Conservation (phyloP, 768 basidiomycete genomes). For the Rubroboletus satanas region DNA sequence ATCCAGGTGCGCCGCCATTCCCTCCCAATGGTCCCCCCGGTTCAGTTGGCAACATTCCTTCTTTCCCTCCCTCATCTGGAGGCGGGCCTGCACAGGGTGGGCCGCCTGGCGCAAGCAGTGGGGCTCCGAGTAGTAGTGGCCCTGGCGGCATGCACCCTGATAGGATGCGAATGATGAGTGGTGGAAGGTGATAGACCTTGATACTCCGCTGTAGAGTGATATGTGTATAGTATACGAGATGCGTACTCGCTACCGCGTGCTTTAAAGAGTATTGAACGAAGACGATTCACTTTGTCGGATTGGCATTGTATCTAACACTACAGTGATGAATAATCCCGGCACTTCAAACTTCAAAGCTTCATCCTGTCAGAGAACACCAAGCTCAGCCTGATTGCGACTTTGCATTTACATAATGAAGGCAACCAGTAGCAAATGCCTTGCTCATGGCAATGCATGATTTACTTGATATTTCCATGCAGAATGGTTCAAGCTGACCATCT, state of each 20-base stretch:
- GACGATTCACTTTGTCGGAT: not conserved
- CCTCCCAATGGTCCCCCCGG: constrained; percentile 42
- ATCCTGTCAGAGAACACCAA: not conserved
- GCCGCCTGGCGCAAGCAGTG: constrained; percentile 34
- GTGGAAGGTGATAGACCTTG: constrained; percentile 18
- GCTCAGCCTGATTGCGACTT: not conserved
- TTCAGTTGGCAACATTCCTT: constrained; percentile 26
- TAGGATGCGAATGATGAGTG: constrained; percentile 73
- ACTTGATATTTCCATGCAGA: constrained; percentile 40
- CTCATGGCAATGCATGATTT: constrained; percentile 18
- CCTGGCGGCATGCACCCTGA: constrained; percentile 84
- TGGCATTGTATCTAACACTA: not conserved
- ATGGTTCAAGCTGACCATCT: constrained; percentile 40
- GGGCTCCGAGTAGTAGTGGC: constrained; percentile 34
- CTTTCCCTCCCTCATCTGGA: constrained; percentile 36
- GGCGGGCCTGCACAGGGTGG: constrained; percentile 41
- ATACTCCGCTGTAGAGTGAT: not conserved
- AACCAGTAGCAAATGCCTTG: constrained; percentile 21
- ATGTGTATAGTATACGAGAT: not conserved
- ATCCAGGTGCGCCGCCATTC: constrained; percentile 46
- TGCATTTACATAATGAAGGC: constrained; percentile 13
- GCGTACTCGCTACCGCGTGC: not conserved
- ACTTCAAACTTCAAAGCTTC: too few relatives aligned
- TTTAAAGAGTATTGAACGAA: not conserved
- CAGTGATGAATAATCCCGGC: not conserved